Base-by-base conservation (phyloP, 1,284 basidiomycete genomes). In the Apiotrichum sp. region DNA sequence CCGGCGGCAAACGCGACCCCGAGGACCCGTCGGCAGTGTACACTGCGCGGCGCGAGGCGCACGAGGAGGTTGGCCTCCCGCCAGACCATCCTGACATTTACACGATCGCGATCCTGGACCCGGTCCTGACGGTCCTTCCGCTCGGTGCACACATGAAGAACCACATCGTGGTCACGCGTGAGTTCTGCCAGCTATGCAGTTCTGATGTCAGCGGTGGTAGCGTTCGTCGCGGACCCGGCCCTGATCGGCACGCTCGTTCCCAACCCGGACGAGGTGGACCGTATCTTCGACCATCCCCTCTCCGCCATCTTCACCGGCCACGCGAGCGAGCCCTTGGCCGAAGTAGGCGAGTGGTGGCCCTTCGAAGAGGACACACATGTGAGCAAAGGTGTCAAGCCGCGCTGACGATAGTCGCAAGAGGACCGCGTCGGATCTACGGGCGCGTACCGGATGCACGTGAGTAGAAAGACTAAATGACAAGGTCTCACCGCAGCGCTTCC, bases 41-140 rank as follows among this genome's bases (percentile, higher is more conserved):
- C 47, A 89, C 90, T 43, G 90, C 90, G 88, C 80, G 81, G 46
- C 80, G 89, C 58, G 89, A 93, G 75, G 90, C 89, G 0, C 72
- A 83, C 59, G 89, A 93, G 74, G 90, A 93, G 76, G 85, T 90
- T 13, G 82, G 74, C 1, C 78, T 93, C 0, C 85, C 88, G 0
- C 68, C 83, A 6, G 56, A 53, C 1, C 81, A 80, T 45, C 80
- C 83, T 0, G 70, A 81, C 51, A 75, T 90, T 9, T 80, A 86
- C 68, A 79, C 80, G 0, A 70, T 93, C n/a, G 83, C 84, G 39
- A 75, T 79, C 4, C 77, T 92, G 36, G 81, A 84, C 16, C 88
- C 89, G 0, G 86, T 86, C 65, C 76, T 91, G 10, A 89, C 88
- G 0, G 86, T 86, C 65, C 75, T 91, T 1, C 89, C 88, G 1